These are phyloP conservation scores for Colletotrichum somersetense DNA, from an alignment of 2,329 filamentous ascomycete species.

Conservation along the genomic window DNA sequence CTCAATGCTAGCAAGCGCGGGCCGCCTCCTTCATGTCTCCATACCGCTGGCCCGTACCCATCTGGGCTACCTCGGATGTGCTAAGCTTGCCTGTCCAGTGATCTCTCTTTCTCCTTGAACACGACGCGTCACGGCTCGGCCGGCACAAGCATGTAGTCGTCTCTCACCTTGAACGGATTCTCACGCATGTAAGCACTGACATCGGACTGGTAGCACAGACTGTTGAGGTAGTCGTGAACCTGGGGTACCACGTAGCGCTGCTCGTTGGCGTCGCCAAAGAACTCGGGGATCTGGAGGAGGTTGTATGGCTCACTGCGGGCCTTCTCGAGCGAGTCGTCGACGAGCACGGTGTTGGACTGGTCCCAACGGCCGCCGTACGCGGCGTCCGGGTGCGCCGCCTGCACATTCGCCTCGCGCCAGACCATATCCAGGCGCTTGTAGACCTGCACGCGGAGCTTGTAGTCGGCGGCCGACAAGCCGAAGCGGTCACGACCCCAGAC, in stretches of 20 bases:
- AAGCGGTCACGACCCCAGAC: constrained; percentile 86
- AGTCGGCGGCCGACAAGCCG: constrained; percentile 74
- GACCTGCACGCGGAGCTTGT: constrained; percentile 79
- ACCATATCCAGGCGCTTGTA: constrained; percentile 86
- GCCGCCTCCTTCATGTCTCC: not conserved
- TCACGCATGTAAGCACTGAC: constrained; percentile 72
- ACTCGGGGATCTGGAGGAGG: constrained; percentile 84
- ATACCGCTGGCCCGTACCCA: not conserved
- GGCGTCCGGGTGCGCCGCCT: constrained; percentile 58
- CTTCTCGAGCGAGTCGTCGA: constrained; percentile 89
- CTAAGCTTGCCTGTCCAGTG: not conserved
- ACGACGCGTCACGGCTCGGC: not conserved
- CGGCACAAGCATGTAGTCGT: constrained; percentile 41
- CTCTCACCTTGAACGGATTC: constrained; percentile 61
- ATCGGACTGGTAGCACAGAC: constrained; percentile 66
- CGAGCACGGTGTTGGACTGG: constrained; percentile 88
- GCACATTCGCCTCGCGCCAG: constrained; percentile 70
- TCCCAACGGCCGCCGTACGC: constrained; percentile 69
- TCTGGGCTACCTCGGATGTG: not conserved
- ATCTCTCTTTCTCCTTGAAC: not conserved
- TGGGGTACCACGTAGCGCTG: constrained; percentile 62
- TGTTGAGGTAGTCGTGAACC: constrained; percentile 73
- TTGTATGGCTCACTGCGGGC: constrained; percentile 87
- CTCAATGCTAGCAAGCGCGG: constrained; percentile 25
- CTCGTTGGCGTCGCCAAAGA: constrained; percentile 63